phyloP scores from a whole-genome alignment of 108 stramenopile genomes.

The Pseudonitzschia multistriata region DNA sequence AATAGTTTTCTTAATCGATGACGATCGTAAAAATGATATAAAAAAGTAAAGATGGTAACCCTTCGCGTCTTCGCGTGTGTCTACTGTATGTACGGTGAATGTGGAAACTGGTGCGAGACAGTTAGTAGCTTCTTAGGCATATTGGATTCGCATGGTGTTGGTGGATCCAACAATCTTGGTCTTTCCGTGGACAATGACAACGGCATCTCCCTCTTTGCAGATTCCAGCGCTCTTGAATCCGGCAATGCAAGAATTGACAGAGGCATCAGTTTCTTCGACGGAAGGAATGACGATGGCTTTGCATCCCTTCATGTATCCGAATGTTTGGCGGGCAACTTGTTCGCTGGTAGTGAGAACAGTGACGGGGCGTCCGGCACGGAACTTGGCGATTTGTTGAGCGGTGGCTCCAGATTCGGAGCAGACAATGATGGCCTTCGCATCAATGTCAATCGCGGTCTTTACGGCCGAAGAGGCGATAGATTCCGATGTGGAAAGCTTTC shows the following conservation, averaged over 20 bases:
- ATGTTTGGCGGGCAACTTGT: slow-evolving; percentile 83
- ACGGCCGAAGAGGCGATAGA: slow-evolving; percentile 95
- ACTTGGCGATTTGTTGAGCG: slow-evolving; percentile 94
- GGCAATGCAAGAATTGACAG: slow-evolving; percentile 67
- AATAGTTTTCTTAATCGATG: no score
- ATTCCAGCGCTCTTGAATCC: slow-evolving; percentile 59
- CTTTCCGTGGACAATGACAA: slow-evolving; percentile 89
- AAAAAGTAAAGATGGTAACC: no score
- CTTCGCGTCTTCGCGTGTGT: no score
- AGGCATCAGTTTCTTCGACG: slow-evolving; percentile 70
- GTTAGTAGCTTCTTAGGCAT: slow-evolving; percentile 25
- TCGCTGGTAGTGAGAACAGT: slow-evolving; percentile 79
- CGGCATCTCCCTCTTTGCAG: slow-evolving; percentile 78
- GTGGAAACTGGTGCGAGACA: no score
- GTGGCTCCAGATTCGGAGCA: slow-evolving; percentile 93
- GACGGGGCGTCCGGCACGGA: slow-evolving; percentile 93
- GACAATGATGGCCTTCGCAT: slow-evolving; percentile 91
- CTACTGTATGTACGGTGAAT: no score
- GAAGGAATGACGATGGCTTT: slow-evolving; percentile 48
- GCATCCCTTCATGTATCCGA: slow-evolving; percentile 80
- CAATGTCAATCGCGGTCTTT: slow-evolving; percentile 94
- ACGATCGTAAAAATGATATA: no score
- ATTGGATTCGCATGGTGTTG: slow-evolving; percentile 82
- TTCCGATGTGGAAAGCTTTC: slow-evolving; percentile 71
- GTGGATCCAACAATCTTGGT: slow-evolving; percentile 54